A percentile compares a stretch with the other conserved stretches of the same genome.
These are phyloP conservation scores for Blastobotrys robertii DNA, from an alignment of 805 yeast genomes.

Conservation along the genomic window DNA sequence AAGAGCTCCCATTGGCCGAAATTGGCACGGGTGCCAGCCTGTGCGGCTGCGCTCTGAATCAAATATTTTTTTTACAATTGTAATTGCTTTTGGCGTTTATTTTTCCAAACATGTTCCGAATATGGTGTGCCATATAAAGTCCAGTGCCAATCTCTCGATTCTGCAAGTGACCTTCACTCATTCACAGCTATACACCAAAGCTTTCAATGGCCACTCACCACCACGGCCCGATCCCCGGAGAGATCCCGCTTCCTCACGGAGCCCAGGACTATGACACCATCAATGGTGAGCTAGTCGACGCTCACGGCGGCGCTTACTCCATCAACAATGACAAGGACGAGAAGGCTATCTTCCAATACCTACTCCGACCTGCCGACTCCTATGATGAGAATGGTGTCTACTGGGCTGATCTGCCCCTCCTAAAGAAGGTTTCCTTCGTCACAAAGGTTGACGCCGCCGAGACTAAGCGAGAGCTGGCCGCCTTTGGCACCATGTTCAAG, in stretches of 20 bases:
- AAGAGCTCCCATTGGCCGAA: too few species aligned
- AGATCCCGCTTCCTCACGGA: conserved; percentile 31
- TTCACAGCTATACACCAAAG: too few species aligned
- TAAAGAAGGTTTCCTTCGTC: conserved; percentile 22
- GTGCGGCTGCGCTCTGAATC: too few species aligned
- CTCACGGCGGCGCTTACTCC: conserved; percentile 10
- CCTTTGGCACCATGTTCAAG: conserved; percentile 21
- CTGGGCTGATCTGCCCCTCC: conserved; percentile 30
- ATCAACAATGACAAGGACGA: conserved; percentile 23
- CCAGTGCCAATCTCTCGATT: too few species aligned
- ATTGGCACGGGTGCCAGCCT: too few species aligned
- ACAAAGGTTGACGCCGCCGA: conserved; percentile 22
- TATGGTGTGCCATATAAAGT: too few species aligned
- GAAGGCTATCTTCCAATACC: conserved; percentile 26
- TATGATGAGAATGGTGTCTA: conserved; percentile 26
- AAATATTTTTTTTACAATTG: too few species aligned
- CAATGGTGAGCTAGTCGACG: conserved; percentile 24
- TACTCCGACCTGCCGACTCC: conserved; percentile 28
- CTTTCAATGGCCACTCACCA: conserved; percentile 8
- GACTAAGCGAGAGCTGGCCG: conserved; percentile 20
- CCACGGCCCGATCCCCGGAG: conserved; percentile 28
- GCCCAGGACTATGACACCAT: conserved; percentile 24
- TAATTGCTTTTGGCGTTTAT: too few species aligned
- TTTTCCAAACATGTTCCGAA: too few species aligned
- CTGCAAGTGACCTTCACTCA: too few species aligned